Conservation (phyloP, 257 asterid species). For the Prunella vulgaris region DNA sequence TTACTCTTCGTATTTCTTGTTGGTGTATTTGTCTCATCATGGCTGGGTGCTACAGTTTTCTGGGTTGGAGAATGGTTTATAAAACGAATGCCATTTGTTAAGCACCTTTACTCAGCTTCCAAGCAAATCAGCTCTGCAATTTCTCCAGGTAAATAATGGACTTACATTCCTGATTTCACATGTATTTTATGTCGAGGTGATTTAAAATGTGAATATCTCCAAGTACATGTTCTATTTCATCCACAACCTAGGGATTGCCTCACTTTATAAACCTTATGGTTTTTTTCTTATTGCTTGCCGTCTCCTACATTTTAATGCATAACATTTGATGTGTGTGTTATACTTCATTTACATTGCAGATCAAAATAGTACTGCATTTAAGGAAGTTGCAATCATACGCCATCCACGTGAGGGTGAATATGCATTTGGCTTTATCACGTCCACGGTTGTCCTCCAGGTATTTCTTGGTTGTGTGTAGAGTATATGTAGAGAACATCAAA, state of each 20-base stretch:
- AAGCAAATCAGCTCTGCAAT: conserved; percentile 91
- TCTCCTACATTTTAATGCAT: not conserved
- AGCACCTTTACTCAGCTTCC: conserved; percentile 81
- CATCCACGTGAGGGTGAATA: conserved; percentile 96
- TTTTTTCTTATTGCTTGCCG: not conserved
- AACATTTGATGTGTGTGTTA: conserved; percentile 14
- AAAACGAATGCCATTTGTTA: conserved; percentile 84
- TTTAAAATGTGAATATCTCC: conserved; percentile 12
- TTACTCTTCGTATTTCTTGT: conserved; percentile 68
- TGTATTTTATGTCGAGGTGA: not conserved
- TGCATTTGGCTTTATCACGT: conserved; percentile 92
- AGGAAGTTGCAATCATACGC: conserved; percentile 82
- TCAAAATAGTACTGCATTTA: conserved; percentile 81
- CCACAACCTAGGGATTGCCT: conserved; percentile 1
- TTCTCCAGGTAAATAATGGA: conserved; percentile 67
- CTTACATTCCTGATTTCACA: not conserved
- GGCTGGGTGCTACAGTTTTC: conserved; percentile 89
- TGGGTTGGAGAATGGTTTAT: conserved; percentile 95
- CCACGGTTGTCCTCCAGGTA: conserved; percentile 88
- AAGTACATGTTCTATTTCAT: not conserved
- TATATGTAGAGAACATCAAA: not conserved
- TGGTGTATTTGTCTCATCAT: conserved; percentile 80
- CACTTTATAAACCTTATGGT: not conserved
- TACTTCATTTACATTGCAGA: conserved; percentile 41
- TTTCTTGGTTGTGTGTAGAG: conserved; percentile 3